Evolutionary conservation across 148 eudicot species (phyloP).

Genomic region (Cornus kousa): DNA sequence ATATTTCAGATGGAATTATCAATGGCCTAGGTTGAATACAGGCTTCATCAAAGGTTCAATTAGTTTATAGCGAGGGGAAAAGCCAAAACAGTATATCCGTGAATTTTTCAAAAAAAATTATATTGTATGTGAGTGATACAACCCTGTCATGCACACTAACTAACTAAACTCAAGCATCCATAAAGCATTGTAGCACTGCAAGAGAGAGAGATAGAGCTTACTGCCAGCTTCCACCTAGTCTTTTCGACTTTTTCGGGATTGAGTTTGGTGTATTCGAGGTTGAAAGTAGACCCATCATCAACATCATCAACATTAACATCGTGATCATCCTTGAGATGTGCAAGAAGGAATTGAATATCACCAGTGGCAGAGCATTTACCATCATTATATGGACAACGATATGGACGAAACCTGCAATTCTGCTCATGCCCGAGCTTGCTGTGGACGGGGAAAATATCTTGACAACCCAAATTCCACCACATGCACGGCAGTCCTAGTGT

Average conservation of each 20-base stretch:
- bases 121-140: too few species aligned
- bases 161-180: too few species aligned
- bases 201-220: conserved; percentile 3
- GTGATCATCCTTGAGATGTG: conserved; percentile 23
- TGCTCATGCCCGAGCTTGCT: conserved; percentile 21
- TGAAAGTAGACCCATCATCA: conserved; percentile 14
- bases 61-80: not conserved
- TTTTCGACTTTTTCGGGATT: conserved; percentile 17
- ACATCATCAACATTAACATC: conserved; percentile 5
- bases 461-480: conserved; percentile 13
- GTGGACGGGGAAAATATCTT: conserved; percentile 15
- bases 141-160: too few species aligned
- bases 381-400: conserved; percentile 29
- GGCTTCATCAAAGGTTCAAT: too few species aligned
- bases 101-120: too few species aligned
- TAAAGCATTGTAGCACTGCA: too few species aligned
- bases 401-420: conserved; percentile 25
- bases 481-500: conserved; percentile 11
- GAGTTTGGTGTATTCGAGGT: conserved; percentile 18
- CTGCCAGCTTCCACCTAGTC: conserved; percentile 18
- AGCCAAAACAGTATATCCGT: not conserved
- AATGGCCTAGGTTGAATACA: too few species aligned
- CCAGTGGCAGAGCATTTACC: conserved; percentile 28
- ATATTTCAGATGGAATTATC: too few species aligned
- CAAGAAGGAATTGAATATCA: conserved; percentile 19